phyloP scores from a whole-genome alignment of 208 protist species.

The Porcisia deanei region DNA sequence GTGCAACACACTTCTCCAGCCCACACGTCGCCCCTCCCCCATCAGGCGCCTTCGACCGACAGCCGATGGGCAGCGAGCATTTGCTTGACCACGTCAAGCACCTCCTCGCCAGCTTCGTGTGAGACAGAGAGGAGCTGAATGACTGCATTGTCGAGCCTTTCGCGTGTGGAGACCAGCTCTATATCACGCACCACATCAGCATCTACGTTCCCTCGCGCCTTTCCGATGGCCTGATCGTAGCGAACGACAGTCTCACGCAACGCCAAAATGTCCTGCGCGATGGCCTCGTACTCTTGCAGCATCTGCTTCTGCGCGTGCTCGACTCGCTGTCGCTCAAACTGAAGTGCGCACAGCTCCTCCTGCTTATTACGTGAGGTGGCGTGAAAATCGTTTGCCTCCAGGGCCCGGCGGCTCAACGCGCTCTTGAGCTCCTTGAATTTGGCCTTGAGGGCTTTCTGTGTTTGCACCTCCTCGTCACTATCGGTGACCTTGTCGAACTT shows the following conservation, averaged over 20 bases:
- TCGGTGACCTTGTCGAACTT: conserved; percentile 70
- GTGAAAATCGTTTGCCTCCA: conserved; percentile 74
- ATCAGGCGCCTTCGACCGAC: conserved; percentile 10
- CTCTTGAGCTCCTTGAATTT: conserved; percentile 70
- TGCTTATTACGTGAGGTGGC: conserved; percentile 40
- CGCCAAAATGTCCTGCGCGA: conserved; percentile 40
- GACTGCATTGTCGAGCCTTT: conserved; percentile 39
- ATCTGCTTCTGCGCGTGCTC: conserved; percentile 36
- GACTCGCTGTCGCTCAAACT: conserved; percentile 37
- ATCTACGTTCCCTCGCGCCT: conserved; percentile 37
- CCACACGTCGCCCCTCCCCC: background rate
- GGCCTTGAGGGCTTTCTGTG: conserved; percentile 56
- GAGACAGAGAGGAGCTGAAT: conserved; percentile 46
- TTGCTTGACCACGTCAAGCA: conserved; percentile 37
- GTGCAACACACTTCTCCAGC: background rate
- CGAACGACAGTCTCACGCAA: conserved; percentile 56
- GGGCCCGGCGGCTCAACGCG: conserved; percentile 54
- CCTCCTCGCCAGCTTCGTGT: conserved; percentile 42
- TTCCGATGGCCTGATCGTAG: conserved; percentile 70
- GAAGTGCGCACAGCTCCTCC: conserved; percentile 49
- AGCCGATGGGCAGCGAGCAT: conserved; percentile 37
- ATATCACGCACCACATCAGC: conserved; percentile 46
- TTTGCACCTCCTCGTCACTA: conserved; percentile 55
- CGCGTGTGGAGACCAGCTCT: conserved; percentile 49
- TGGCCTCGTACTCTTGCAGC: conserved; percentile 40